These are phyloP conservation scores for Singerocomus rubriflavus DNA, from an alignment of 1,284 basidiomycete species.

Conservation along the genomic window DNA sequence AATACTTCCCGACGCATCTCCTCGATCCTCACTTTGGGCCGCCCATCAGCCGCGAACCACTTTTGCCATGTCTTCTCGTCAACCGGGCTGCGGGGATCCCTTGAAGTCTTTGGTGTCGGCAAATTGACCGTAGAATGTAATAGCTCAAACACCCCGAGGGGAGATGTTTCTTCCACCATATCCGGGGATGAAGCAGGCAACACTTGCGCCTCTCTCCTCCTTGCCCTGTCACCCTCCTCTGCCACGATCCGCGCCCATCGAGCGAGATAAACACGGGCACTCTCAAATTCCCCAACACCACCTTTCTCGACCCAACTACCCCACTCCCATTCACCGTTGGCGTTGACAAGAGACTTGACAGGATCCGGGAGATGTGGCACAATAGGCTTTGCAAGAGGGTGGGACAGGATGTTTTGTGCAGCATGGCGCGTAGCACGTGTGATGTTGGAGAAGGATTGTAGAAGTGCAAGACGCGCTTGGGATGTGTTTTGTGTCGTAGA, in stretches of 20 bases:
- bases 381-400: slow-evolving; percentile 91
- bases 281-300: slow-evolving; percentile 91
- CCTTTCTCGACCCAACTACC: slow-evolving; percentile 84
- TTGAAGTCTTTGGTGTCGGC: slow-evolving; percentile 70
- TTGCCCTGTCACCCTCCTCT: slow-evolving; percentile 88
- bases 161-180: slow-evolving; percentile 64
- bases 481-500: slow-evolving; percentile 51
- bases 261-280: slow-evolving; percentile 93
- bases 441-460: slow-evolving; percentile 87
- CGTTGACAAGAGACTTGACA: slow-evolving; percentile 83
- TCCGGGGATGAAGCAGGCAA: slow-evolving; percentile 48
- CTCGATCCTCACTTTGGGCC: slow-evolving; percentile 59
- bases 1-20: slow-evolving; percentile 78
- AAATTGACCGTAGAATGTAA: slow-evolving; percentile 75
- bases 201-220: slow-evolving; percentile 71
- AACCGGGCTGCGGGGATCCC: slow-evolving; percentile 70
- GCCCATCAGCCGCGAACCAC: slow-evolving; percentile 73
- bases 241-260: slow-evolving; percentile 96
- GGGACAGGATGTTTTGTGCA: slow-evolving; percentile 88
- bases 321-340: slow-evolving; percentile 81
- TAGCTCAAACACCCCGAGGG: slow-evolving; percentile 86
- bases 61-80: slow-evolving; percentile 65
- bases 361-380: slow-evolving; percentile 92
- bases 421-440: slow-evolving; percentile 86
- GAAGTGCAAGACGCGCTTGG: slow-evolving; percentile 70